Percentiles rank a stretch among this genome's conserved stretches.
These are phyloP conservation scores for Candida corydali DNA, from an alignment of 805 yeast genomes.

Conservation along the genomic window DNA sequence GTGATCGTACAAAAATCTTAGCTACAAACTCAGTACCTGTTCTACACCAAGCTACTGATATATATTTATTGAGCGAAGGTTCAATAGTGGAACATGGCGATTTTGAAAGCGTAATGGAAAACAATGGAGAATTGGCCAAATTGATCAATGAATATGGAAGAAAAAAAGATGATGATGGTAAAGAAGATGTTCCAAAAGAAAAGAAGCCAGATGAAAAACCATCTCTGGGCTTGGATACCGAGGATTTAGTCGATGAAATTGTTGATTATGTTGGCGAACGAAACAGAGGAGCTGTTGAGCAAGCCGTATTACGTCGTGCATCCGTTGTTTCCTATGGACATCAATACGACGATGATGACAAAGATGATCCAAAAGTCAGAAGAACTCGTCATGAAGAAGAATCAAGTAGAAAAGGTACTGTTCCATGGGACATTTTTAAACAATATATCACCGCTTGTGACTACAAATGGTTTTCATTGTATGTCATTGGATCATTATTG, in stretches of 20 bases:
- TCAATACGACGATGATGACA: conserved; percentile 26
- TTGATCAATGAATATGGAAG: conserved; percentile 30
- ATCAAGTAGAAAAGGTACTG: conserved; percentile 30
- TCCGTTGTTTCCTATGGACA: conserved; percentile 34
- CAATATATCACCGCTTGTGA: conserved; percentile 32
- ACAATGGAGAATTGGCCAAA: conserved; percentile 29
- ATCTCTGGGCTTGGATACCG: conserved; percentile 10
- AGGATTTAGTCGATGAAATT: conserved; percentile 8
- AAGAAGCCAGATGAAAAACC: conserved; percentile 16
- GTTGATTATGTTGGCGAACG: conserved; percentile 7
- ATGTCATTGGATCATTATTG: conserved; percentile 18
- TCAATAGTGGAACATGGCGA: conserved; percentile 39
- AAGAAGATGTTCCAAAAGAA: conserved; percentile 6
- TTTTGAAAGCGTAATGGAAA: conserved; percentile 43
- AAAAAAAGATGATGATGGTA: conserved; percentile 14
- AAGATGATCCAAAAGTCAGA: conserved; percentile 12
- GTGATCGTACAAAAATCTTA: conserved; percentile 30
- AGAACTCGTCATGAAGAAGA: conserved; percentile 18
- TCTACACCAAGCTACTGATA: conserved; percentile 30
- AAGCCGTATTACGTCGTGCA: conserved; percentile 19
- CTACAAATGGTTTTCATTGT: conserved; percentile 20
- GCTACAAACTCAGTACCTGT: conserved; percentile 39
- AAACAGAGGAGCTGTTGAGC: conserved; percentile 6
- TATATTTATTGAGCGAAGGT: conserved; percentile 26
- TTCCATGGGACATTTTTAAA: conserved; percentile 24